phyloP scores from a whole-genome alignment of 768 basidiomycete genomes.

The Mycena rebaudengoi region DNA sequence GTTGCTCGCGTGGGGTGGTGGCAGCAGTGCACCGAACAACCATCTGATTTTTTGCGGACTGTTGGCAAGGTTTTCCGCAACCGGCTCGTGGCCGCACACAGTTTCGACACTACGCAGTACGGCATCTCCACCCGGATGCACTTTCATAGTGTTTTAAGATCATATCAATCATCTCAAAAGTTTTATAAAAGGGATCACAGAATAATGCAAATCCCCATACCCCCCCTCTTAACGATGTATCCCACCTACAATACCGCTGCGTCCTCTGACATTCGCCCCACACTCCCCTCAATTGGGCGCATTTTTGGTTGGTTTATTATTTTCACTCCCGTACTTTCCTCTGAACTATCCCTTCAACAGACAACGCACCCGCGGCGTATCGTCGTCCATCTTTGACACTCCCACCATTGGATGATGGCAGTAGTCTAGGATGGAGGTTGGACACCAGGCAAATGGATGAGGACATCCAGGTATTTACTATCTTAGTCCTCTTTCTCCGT shows the following conservation, averaged over 20 bases:
- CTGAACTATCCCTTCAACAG: not conserved
- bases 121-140: no score
- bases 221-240: slow-evolving; percentile 14
- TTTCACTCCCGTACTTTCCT: not conserved
- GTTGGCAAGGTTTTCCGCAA: no score
- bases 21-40: no score
- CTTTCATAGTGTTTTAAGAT: no score
- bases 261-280: slow-evolving; percentile 25
- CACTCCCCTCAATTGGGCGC: slow-evolving; percentile 34
- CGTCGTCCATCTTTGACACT: slow-evolving; percentile 26
- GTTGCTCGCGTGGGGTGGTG: slow-evolving; percentile 23
- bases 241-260: slow-evolving; percentile 13
- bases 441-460: slow-evolving; percentile 6
- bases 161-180: no score
- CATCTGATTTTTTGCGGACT: no score
- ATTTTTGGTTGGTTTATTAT: slow-evolving; percentile 30
- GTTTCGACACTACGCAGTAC: no score
- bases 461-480: slow-evolving; percentile 15
- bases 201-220: not conserved
- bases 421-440: slow-evolving; percentile 17
- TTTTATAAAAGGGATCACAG: no score
- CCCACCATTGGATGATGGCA: slow-evolving; percentile 26
- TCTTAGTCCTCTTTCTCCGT: not conserved
- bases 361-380: slow-evolving; percentile 16
- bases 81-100: no score